Base-by-base conservation (phyloP, 1,284 basidiomycete species). In the Phaffia rhodozyma region DNA sequence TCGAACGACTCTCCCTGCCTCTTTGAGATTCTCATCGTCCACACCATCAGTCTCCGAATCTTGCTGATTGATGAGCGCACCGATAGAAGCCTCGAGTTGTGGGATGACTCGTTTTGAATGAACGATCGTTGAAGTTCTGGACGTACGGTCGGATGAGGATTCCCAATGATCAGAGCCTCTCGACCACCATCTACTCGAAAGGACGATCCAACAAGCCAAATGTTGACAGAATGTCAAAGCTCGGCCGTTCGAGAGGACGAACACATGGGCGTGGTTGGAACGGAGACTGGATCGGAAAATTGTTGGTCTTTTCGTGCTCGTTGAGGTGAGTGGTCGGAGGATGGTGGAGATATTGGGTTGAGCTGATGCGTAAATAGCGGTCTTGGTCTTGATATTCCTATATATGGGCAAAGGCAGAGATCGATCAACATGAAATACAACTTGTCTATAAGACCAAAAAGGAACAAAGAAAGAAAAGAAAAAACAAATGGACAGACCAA, bases 121-220 rank as follows among this genome's bases (percentile, higher is more conserved):
- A 34, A 34, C 32, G 32, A 34, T 34, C 9, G 32, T 34, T 5
- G 34, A 62, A 23, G 75, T 77, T 16, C 73, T 74, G 47, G 84
- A 80, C 64, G 84, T 81, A 3, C 85, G 81, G 38, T 83, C 82
- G 13, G 55, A 56, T 18, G 55, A 18, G 13, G 53, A 11, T 71
- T 85, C 84, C 86, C 88, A 89, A n/a, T 80, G 80, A 67, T 88
- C 84, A 0, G 86, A 88, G 47, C 86, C 86, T 68, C 84, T 81
- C 0, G 84, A 78, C 84, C 86, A 91, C 86, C 88, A 90, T 0
- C 81, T 76, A 51, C 89, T 86, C 54, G 83, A 84, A 51, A 94
- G 76, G 68, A 84, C 84, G 49, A 83, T 79, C 84, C 88, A 94
- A 2, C 81, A 74, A 23, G 75, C 74, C 1, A 92, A 78, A 2